These are phyloP conservation scores for Aspergillus brunneoviolaceus DNA, from an alignment of 2,329 filamentous ascomycete species.

Conservation along the genomic window DNA sequence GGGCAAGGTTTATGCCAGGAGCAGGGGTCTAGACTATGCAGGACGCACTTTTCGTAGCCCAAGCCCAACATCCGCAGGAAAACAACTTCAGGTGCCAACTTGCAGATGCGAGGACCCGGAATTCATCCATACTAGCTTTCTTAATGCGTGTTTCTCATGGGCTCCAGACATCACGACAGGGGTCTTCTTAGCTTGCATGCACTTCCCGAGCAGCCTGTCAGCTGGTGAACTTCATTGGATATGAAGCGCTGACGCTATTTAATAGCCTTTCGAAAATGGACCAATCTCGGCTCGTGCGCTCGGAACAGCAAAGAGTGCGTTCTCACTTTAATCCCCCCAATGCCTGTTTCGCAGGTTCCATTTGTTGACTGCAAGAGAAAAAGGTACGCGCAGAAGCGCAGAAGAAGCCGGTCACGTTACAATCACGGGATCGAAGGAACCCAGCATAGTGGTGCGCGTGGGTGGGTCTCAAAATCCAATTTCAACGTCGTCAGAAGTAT, in stretches of 20 bases:
- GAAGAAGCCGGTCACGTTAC: slow-evolving; percentile 34
- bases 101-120: slow-evolving; percentile 28
- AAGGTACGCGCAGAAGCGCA: slow-evolving; percentile 31
- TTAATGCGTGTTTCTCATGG: slow-evolving; percentile 15
- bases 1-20: background rate
- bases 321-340: slow-evolving; percentile 28
- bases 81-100: slow-evolving; percentile 19
- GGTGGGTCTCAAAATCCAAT: slow-evolving; percentile 41
- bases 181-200: slow-evolving; percentile 32
- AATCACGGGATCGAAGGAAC: slow-evolving; percentile 42
- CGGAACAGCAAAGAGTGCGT: slow-evolving; percentile 20
- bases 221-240: slow-evolving; percentile 27
- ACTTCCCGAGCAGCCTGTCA: slow-evolving; percentile 15
- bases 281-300: slow-evolving; percentile 28
- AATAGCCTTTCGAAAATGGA: slow-evolving; percentile 20
- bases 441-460: slow-evolving; percentile 38
- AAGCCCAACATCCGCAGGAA: slow-evolving; percentile 10
- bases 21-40: slow-evolving; percentile 1
- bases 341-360: slow-evolving; percentile 24
- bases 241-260: slow-evolving; percentile 22
- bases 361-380: slow-evolving; percentile 33
- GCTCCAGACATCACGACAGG: slow-evolving; percentile 17
- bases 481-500: slow-evolving; percentile 35
- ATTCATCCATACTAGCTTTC: slow-evolving; percentile 12
- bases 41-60: slow-evolving; percentile 9